phyloP scores from a whole-genome alignment of 208 protist genomes.

The Leishmania braziliensis region DNA sequence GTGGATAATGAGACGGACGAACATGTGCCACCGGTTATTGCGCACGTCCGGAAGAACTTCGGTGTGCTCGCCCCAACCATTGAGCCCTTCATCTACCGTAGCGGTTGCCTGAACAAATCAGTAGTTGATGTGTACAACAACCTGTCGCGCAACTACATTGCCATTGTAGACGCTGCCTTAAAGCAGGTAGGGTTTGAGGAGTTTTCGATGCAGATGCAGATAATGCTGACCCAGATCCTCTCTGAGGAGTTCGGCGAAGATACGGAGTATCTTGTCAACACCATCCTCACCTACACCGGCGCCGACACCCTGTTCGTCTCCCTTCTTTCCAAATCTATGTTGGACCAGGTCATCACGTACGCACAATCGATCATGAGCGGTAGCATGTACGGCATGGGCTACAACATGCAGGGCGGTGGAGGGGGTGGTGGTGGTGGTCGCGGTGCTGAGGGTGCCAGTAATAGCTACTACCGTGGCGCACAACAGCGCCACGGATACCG shows the following conservation, averaged over 20 bases:
- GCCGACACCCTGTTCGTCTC: slow-evolving; percentile 49
- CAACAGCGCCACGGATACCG: slow-evolving; percentile 29
- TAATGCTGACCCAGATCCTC: slow-evolving; percentile 44
- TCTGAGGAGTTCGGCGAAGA: slow-evolving; percentile 35
- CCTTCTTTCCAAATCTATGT: slow-evolving; percentile 38
- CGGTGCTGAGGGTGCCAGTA: slow-evolving; percentile 1
- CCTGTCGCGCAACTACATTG: slow-evolving; percentile 35
- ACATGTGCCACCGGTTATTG: slow-evolving; percentile 42
- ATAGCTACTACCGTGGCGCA: slow-evolving; percentile 20
- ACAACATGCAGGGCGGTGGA: slow-evolving; percentile 16
- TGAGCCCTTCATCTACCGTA: slow-evolving; percentile 61
- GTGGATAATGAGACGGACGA: slow-evolving; percentile 22
- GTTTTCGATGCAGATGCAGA: slow-evolving; percentile 42
- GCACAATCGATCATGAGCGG: slow-evolving; percentile 40
- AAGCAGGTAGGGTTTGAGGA: slow-evolving; percentile 30
- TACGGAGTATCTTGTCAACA: slow-evolving; percentile 36
- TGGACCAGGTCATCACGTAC: slow-evolving; percentile 46
- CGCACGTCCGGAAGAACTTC: slow-evolving; percentile 69
- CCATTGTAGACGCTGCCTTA: slow-evolving; percentile 36
- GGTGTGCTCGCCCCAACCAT: slow-evolving; percentile 52
- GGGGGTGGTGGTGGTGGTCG: slow-evolving; percentile 12
- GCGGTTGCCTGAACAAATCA: slow-evolving; percentile 45
- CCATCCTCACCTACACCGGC: slow-evolving; percentile 35
- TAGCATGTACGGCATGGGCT: slow-evolving; percentile 18
- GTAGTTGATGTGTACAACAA: slow-evolving; percentile 54